Percentiles rank a stretch among this genome's conserved stretches.
Evolutionary conservation across 371 early-diverging fungal species (phyloP).

Genomic region (Entomophthora muscae): DNA sequence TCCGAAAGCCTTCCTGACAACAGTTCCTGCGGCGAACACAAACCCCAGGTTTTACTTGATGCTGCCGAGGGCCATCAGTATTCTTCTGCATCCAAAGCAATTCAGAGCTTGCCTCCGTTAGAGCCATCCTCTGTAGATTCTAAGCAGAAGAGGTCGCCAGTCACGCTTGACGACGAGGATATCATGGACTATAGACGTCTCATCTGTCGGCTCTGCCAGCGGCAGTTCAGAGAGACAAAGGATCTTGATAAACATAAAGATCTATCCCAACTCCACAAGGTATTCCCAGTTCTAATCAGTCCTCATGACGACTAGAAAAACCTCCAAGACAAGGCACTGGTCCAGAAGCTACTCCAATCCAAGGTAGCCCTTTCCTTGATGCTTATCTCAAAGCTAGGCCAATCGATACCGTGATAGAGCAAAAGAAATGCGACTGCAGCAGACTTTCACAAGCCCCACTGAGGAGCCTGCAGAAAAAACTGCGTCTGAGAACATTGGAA

Average conservation of each 20-base stretch:
- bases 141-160: too few species aligned
- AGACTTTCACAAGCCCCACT: not conserved
- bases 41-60: too few species aligned
- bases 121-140: too few species aligned
- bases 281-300: too few species aligned
- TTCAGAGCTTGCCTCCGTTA: too few species aligned
- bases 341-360: not conserved
- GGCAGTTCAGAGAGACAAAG: not conserved
- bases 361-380: not conserved
- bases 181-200: not conserved
- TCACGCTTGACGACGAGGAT: not conserved
- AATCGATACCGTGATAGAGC: not conserved
- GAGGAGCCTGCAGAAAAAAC: not conserved
- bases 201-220: not conserved
- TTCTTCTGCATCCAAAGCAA: too few species aligned
- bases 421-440: not conserved
- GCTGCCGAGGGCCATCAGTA: too few species aligned
- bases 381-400: not conserved
- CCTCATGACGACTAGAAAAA: too few species aligned
- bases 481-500: conserved; percentile 28
- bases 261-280: not conserved
- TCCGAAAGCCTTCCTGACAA: too few species aligned
- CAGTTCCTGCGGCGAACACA: too few species aligned
- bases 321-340: not conserved
- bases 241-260: not conserved